These are phyloP conservation scores for Davidsoniella eucalypti DNA, from an alignment of 2,329 filamentous ascomycete species.

Conservation along the genomic window DNA sequence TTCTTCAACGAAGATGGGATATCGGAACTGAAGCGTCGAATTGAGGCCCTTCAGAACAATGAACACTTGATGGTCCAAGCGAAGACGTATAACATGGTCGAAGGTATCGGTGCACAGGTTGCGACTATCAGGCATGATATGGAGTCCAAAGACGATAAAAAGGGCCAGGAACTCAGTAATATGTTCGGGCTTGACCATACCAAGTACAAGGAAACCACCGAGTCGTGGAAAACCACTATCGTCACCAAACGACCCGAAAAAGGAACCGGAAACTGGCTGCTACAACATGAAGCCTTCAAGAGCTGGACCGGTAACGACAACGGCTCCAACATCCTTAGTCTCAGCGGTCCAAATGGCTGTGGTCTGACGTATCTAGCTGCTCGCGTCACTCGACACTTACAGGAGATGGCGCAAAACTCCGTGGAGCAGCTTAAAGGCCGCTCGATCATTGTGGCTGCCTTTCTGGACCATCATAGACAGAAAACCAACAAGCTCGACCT, in stretches of 20 bases:
- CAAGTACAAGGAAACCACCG: too few species aligned
- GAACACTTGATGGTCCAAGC: not conserved
- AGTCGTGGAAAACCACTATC: not conserved
- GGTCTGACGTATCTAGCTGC: slow-evolving; percentile 5
- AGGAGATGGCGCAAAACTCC: not conserved
- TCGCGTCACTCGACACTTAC: not conserved
- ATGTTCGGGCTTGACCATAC: too few species aligned
- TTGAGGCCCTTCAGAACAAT: not conserved
- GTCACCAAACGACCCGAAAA: not conserved
- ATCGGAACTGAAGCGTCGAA: not conserved
- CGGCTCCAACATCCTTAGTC: not conserved
- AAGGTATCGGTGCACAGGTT: not conserved
- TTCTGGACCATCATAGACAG: not conserved
- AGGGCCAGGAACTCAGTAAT: too few species aligned
- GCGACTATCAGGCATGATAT: not conserved
- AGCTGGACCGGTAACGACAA: not conserved
- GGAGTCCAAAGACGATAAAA: not conserved
- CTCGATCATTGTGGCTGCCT: not conserved
- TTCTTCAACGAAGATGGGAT: not conserved
- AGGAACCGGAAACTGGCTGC: not conserved
- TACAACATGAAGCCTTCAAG: not conserved
- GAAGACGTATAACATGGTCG: not conserved
- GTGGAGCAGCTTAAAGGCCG: not conserved
- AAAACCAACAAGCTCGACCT: not conserved
- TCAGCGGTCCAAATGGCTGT: not conserved